Conservation (phyloP, 1,284 basidiomycete genomes). For the Ceratobasidium papillatum region DNA sequence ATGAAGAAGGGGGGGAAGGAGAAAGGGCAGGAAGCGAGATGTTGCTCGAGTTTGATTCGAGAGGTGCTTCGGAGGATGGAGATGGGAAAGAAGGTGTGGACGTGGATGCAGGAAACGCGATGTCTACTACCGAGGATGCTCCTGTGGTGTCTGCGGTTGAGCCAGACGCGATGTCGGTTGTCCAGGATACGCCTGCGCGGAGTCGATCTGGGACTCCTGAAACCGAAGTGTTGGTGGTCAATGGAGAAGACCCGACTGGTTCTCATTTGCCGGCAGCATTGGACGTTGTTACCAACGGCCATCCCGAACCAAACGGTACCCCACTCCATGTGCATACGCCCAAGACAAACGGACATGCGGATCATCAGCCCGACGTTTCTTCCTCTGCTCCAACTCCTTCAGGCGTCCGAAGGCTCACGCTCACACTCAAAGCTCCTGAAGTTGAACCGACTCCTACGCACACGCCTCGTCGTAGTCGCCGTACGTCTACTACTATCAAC, state of each 20-base stretch:
- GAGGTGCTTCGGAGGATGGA: constrained; percentile 30
- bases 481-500: neutral
- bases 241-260: neutral
- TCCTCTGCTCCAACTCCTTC: constrained; percentile 50
- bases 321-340: neutral
- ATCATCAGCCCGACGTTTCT: constrained; percentile 40
- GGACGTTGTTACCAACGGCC: neutral
- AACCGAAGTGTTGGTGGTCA: neutral
- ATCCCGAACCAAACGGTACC: constrained; percentile 13
- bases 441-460: constrained; percentile 53
- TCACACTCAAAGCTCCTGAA: constrained; percentile 53
- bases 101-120: constrained; percentile 23
- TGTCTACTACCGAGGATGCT: constrained; percentile 13
- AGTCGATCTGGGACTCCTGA: neutral
- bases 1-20: constrained; percentile 35
- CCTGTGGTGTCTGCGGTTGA: constrained; percentile 23
- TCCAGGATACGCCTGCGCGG: constrained; percentile 3
- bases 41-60: constrained; percentile 17
- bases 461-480: neutral
- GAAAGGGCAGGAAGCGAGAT: constrained; percentile 33
- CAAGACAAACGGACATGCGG: constrained; percentile 9
- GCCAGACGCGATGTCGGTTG: constrained; percentile 41
- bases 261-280: neutral
- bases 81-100: constrained; percentile 41
- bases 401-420: constrained; percentile 52